Evolutionary conservation across 176 grass and related monocot genomes (phyloP).

Genomic region (Tillandsia fasciculata): DNA sequence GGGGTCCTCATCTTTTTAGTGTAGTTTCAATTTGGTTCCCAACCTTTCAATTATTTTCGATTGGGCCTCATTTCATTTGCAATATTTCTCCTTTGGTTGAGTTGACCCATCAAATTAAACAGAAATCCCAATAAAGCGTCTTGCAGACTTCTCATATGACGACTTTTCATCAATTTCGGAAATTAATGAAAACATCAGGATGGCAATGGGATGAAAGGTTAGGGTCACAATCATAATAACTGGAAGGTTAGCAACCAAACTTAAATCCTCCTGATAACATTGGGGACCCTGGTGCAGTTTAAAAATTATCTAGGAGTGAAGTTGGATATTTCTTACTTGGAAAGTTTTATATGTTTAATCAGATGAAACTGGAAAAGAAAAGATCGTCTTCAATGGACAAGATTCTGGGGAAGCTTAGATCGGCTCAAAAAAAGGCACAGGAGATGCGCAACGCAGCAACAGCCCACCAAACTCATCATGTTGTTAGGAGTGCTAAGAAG

Average conservation of each 20-base stretch:
- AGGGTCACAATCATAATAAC: too few species aligned
- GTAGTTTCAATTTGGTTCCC: too few species aligned
- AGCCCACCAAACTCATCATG: slow-evolving; percentile 35
- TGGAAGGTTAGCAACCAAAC: neutral
- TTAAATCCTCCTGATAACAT: neutral
- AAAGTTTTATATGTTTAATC: slow-evolving; percentile 4
- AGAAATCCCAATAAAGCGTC: too few species aligned
- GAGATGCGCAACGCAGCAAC: slow-evolving; percentile 61
- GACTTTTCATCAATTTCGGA: too few species aligned
- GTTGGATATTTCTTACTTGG: neutral
- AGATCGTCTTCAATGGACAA: slow-evolving; percentile 87
- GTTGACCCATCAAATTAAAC: too few species aligned
- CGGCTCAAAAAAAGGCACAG: slow-evolving; percentile 81
- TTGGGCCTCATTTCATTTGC: too few species aligned
- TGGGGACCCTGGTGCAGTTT: neutral
- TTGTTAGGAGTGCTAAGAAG: slow-evolving; percentile 30
- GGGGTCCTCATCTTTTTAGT: too few species aligned
- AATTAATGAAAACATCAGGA: too few species aligned
- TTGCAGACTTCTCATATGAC: too few species aligned
- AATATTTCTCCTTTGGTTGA: too few species aligned
- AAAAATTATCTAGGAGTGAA: neutral
- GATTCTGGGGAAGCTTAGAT: slow-evolving; percentile 69
- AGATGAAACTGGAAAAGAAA: slow-evolving; percentile 99
- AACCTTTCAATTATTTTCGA: too few species aligned
- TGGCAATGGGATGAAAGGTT: too few species aligned